Evolutionary conservation across 2,329 filamentous ascomycete genomes (phyloP), one percentile per base, ranked within the genome.

Genomic region (Capronia coronata): DNA sequence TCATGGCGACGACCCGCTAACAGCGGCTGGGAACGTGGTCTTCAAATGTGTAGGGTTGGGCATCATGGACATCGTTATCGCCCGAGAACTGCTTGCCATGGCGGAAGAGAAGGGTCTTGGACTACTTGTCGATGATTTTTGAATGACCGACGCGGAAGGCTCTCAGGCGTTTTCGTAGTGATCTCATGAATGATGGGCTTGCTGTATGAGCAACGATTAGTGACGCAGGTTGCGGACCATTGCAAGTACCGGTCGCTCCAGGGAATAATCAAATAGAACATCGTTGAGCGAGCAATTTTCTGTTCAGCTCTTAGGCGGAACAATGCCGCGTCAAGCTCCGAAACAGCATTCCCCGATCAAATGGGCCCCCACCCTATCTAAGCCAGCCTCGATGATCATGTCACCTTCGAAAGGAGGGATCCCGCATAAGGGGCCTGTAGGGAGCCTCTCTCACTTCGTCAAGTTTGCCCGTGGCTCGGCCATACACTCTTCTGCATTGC

Each of bases 21-120:
- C 53, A 3, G 29, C 59, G 0, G 57, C 63, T 0, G 65, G 64
- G 1, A 71, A 72, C 59, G 64, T 74, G 23, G 61, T 76, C 1
- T 75, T 74, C 41, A 76, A 76, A 56, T 74, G 72, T 52, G 73
- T 76, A 6, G 74, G 74, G 0, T 67, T 76, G 59, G 72, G 72
- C 0, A 64, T 76, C 34, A 76, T 75, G 69, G 73, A 76, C 62
- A 55, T 76, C 39, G 67, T 70, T 7, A 65, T 74, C 45, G 72
- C 68, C 6, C 68, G 65, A 55, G 65, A 66, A 51, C 48, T 72
- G 49, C 60, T 72, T 45, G 61, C 65, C 11, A 56, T 71, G 50
- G 69, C 67, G 13, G 56, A 38, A 14, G 62, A 64, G 27, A 52
- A 55, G 47, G 62, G 60, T 1, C 34, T 68, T 38, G 68, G 68